Evolutionary conservation across 163 green algal genomes (phyloP).

Genomic region (Scenedesmus sp.): DNA sequence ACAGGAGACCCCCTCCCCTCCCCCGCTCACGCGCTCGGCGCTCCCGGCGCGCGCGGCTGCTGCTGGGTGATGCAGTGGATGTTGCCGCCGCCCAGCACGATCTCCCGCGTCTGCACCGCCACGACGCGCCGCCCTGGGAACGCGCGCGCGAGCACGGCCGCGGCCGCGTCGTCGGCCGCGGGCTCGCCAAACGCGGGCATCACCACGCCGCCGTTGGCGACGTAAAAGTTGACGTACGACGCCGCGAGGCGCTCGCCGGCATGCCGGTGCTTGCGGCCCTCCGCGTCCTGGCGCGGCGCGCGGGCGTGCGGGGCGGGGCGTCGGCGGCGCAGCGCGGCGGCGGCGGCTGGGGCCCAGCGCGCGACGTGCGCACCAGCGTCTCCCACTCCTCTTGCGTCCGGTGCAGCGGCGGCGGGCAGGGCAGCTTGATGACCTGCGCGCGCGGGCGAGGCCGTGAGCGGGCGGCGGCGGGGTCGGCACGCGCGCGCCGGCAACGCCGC

Average conservation of each 20-base stretch:
- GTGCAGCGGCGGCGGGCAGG: constrained; percentile 47
- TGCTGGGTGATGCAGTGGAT: constrained; percentile 86
- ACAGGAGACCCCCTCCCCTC: too few relatives aligned
- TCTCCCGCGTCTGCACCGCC: constrained; percentile 60
- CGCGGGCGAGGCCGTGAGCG: too few relatives aligned
- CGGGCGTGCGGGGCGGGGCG: too few relatives aligned
- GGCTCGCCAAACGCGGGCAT: constrained; percentile 67
- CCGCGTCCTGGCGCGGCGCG: background rate
- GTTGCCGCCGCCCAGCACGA: constrained; percentile 79
- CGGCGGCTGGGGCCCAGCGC: too few relatives aligned
- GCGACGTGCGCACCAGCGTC: constrained; percentile 22
- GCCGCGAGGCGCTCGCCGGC: constrained; percentile 60
- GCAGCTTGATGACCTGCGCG: constrained; percentile 60
- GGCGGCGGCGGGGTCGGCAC: too few relatives aligned
- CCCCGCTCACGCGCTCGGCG: too few relatives aligned
- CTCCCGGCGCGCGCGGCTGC: constrained; percentile 50
- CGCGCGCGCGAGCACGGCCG: constrained; percentile 52
- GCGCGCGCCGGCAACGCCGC: too few relatives aligned
- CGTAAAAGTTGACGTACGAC: constrained; percentile 83
- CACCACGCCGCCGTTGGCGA: constrained; percentile 73
- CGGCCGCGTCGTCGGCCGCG: constrained; percentile 53
- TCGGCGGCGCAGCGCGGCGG: too few relatives aligned
- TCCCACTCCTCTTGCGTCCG: constrained; percentile 51
- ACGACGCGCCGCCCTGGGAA: constrained; percentile 72
- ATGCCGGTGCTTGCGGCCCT: constrained; percentile 26